phyloP scores from a whole-genome alignment of 768 basidiomycete species.

The Serendipita vermifera region DNA sequence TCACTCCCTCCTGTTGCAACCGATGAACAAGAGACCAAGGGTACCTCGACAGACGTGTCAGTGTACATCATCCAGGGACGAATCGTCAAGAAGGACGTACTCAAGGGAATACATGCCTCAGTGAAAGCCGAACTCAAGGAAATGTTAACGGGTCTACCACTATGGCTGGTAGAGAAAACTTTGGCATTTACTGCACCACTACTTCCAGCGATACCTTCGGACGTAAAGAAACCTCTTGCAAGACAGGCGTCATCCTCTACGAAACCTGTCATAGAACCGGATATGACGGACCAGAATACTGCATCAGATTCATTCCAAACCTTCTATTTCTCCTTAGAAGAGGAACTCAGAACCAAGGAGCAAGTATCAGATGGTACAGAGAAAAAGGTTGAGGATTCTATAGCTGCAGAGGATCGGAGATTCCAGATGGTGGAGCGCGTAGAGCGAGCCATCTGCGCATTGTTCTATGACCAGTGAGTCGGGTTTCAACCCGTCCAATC shows the following conservation, averaged over 20 bases:
- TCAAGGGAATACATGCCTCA: constrained; percentile 38
- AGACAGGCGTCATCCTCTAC: constrained; percentile 6
- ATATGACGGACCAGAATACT: constrained; percentile 25
- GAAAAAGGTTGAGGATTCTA: constrained; percentile 22
- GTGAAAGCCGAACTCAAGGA: constrained; percentile 45
- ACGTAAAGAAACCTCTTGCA: not conserved
- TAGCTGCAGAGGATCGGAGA: constrained; percentile 28
- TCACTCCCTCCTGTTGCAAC: constrained; percentile 23
- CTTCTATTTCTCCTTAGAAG: constrained; percentile 55
- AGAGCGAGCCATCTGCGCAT: constrained; percentile 53
- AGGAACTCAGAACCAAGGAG: constrained; percentile 36
- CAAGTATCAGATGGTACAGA: constrained; percentile 23
- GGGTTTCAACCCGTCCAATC: not conserved
- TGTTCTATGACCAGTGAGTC: constrained; percentile 72
- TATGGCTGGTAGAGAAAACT: constrained; percentile 45
- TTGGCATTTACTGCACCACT: constrained; percentile 34
- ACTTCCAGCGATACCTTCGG: constrained; percentile 35
- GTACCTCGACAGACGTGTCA: constrained; percentile 36
- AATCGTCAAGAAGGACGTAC: constrained; percentile 42
- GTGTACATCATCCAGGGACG: constrained; percentile 45
- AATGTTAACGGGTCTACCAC: constrained; percentile 30
- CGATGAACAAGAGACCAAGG: constrained; percentile 20
- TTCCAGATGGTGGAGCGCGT: constrained; percentile 55
- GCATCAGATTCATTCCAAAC: constrained; percentile 46
- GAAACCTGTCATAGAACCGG: constrained; percentile 9